These are phyloP conservation scores for Astrothelium subdiscretum DNA, from an alignment of 495 filamentous ascomycete genomes.

Conservation along the genomic window DNA sequence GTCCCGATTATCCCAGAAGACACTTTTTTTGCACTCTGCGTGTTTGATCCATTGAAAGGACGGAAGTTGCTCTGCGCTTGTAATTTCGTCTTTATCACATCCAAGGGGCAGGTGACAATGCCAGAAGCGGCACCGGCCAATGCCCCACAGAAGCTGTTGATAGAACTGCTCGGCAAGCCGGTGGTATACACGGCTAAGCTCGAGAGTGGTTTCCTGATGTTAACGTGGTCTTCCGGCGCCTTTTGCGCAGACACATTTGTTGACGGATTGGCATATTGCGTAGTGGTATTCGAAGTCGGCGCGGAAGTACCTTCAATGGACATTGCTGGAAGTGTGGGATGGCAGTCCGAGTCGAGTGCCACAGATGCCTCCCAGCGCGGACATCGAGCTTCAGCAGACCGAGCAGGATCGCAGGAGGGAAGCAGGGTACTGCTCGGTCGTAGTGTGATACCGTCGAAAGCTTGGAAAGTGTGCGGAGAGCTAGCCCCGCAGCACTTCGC, in stretches of 20 bases:
- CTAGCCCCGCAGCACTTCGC: conserved; percentile 25
- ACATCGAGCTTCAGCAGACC: not conserved
- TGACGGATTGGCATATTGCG: conserved; percentile 3
- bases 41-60: conserved; percentile 28
- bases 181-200: conserved; percentile 44
- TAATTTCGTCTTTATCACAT: conserved; percentile 98
- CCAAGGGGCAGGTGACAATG: conserved; percentile 89
- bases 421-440: not conserved
- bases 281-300: not conserved
- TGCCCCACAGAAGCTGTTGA: conserved; percentile 68
- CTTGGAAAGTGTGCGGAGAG: conserved; percentile 19
- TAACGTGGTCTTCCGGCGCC: not conserved
- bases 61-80: conserved; percentile 85
- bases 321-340: conserved; percentile 1
- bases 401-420: not conserved
- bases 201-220: conserved; percentile 31
- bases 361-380: not conserved
- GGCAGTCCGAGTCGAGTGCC: no score
- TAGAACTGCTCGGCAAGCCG: conserved; percentile 37
- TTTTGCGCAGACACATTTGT: not conserved
- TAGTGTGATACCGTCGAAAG: not conserved
- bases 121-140: conserved; percentile 83
- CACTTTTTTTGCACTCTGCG: conserved; percentile 38
- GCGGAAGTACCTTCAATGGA: conserved; percentile 4
- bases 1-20: conserved; percentile 85